These are phyloP conservation scores for Hypsizygus marmoreus DNA, from an alignment of 768 basidiomycete genomes.

Conservation along the genomic window DNA sequence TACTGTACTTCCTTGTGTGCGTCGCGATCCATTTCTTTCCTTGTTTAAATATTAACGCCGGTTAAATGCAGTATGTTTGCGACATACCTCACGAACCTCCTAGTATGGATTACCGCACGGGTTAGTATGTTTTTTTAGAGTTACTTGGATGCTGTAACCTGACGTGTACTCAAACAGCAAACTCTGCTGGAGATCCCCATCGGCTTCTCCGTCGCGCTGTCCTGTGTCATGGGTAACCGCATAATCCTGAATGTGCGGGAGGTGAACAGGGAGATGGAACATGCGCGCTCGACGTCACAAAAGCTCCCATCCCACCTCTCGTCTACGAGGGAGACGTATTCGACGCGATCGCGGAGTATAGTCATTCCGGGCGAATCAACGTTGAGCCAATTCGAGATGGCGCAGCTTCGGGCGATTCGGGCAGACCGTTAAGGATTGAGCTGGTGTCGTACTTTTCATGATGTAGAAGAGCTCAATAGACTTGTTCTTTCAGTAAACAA, in stretches of 20 bases:
- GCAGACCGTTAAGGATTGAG: no score
- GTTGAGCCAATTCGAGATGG: conserved; percentile 34
- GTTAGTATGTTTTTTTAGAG: conserved; percentile 23
- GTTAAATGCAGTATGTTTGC: conserved; percentile 46
- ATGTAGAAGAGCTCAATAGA: no score
- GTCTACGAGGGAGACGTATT: not conserved
- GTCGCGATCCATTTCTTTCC: conserved; percentile 18
- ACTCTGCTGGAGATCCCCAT: conserved; percentile 53
- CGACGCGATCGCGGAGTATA: conserved; percentile 4
- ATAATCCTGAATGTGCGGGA: conserved; percentile 57
- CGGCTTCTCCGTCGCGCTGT: conserved; percentile 59
- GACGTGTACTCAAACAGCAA: conserved; percentile 22
- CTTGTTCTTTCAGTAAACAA: no score
- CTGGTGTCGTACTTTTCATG: no score
- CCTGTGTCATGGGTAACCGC: conserved; percentile 58
- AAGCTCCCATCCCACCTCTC: not conserved
- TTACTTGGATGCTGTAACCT: not conserved
- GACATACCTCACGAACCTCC: conserved; percentile 53
- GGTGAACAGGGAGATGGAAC: conserved; percentile 31
- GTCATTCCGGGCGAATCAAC: conserved; percentile 7
- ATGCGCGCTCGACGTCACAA: not conserved
- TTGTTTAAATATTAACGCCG: not conserved
- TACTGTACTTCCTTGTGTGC: conserved; percentile 59
- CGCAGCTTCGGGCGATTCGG: conserved; percentile 33
- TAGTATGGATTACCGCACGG: conserved; percentile 40